A percentile compares a stretch with the other conserved stretches of the same genome.
Conservation (phyloP, 495 filamentous ascomycete genomes). For the Penicilliopsis zonata region DNA sequence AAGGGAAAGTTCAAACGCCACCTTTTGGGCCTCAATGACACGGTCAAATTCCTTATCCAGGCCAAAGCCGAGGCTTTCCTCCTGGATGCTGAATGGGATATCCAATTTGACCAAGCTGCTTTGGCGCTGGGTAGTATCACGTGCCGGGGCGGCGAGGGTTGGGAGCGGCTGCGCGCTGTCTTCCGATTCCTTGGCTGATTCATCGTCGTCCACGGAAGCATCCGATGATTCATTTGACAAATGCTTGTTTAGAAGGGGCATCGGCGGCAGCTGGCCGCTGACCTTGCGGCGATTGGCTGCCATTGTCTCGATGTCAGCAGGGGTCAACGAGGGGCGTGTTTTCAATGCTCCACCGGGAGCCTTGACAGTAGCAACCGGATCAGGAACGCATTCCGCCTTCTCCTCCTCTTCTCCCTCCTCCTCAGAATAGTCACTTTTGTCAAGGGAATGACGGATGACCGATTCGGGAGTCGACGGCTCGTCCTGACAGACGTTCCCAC, state of each 20-base stretch:
- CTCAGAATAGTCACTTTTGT: no score
- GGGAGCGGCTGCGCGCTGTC: constrained; percentile 5
- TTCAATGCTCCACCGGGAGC: constrained; percentile 79
- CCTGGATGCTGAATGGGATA: constrained; percentile 44
- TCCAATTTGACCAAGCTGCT: constrained; percentile 53
- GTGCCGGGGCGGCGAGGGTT: constrained; percentile 7
- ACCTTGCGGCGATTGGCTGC: constrained; percentile 75
- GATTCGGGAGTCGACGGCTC: constrained; percentile 81
- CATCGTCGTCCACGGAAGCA: constrained; percentile 12
- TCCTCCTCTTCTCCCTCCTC: constrained; percentile 18
- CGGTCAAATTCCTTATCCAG: constrained; percentile 89
- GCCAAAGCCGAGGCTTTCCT: constrained; percentile 58
- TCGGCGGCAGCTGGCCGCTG: constrained; percentile 56
- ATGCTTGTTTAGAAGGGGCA: constrained; percentile 34
- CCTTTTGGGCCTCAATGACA: constrained; percentile 97
- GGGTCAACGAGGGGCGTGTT: constrained; percentile 77
- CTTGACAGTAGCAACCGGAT: constrained; percentile 81
- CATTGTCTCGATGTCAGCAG: constrained; percentile 77
- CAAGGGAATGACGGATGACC: constrained; percentile 70
- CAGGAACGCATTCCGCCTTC: constrained; percentile 48
- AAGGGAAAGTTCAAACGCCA: constrained; percentile 50
- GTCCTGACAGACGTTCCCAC: constrained; percentile 36
- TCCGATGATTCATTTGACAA: constrained; percentile 20
- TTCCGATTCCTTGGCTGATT: constrained; percentile 12
- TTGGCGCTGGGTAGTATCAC: constrained; percentile 27